Base-by-base conservation (phyloP, 2,329 filamentous ascomycete species). In the Xylaria sp. region DNA sequence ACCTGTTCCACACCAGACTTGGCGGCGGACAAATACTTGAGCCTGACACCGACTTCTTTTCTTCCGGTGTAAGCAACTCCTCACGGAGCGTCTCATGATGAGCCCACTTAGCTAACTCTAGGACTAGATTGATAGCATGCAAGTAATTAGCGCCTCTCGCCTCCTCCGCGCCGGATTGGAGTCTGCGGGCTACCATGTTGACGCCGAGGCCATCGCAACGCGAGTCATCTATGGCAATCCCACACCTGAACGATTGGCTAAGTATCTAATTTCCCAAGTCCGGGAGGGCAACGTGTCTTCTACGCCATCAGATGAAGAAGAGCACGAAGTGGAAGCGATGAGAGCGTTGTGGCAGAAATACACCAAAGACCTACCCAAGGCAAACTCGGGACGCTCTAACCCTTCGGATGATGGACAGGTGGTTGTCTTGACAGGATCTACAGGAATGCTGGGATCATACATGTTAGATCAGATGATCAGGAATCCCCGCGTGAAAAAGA, bases 381-480 rank as follows among this genome's bases (percentile, higher is more conserved):
- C 72, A 1, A 66, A 44, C 9, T 42, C 58, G 50, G 65, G 73
- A 53, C 79, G 79, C 58, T 75, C 77, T 5, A 63, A 76, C 1
- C 76, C 80, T 1, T 65, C 68, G 0, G 75, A 78, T 37, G 74
- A 80, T 0, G 78, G 78, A 48, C 79, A 85, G 62, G 81, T 77
- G 3, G 79, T 86, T 5, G 60, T 84, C 8, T 69, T 87, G 23
- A 87, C 84, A 0, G 85, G 84, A 16, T 83, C 81, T 4, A 87
- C 85, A 0, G 85, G 85, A 8, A 83, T 81, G 4, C 71, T 87
- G 21, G 85, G 85, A 0, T 82, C 79, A 3, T 85, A 86, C 72
- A 76, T 86, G 47, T 78, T 87, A 2, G 76, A 84, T 59, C 53
- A 74, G 18, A 75, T 84, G 25, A 70, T 80, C 1, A 66, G 64